Conservation (phyloP, 106 monocot species). For the Vanilla planifolia region DNA sequence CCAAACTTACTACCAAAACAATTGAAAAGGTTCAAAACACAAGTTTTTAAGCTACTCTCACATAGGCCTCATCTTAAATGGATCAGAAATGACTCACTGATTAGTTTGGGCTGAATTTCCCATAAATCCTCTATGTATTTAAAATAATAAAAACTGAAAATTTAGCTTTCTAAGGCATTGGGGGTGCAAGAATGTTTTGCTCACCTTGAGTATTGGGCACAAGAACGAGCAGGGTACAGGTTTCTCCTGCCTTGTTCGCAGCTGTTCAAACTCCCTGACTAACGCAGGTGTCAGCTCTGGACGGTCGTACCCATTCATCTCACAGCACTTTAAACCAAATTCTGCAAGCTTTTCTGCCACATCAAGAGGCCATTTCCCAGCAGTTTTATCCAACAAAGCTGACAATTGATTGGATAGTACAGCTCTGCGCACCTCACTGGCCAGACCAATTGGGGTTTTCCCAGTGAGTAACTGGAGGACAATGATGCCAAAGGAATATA, state of each 20-base stretch:
- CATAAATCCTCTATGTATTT: too few relatives aligned
- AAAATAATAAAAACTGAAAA: too few relatives aligned
- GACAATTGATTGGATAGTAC: constrained; percentile 29
- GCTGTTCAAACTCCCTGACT: constrained; percentile 49
- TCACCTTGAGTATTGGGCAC: constrained; percentile 85
- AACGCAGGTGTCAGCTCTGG: constrained; percentile 44
- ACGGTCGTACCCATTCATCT: constrained; percentile 27
- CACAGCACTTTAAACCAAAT: constrained; percentile 51
- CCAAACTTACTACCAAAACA: too few relatives aligned
- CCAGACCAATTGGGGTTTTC: constrained; percentile 38
- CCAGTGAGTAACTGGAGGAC: constrained; percentile 68
- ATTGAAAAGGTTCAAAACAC: too few relatives aligned
- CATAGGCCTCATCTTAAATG: too few relatives aligned
- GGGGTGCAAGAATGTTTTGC: too few relatives aligned
- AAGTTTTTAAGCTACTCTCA: too few relatives aligned
- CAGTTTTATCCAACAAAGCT: constrained; percentile 45
- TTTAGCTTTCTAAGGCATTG: too few relatives aligned
- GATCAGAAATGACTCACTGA: too few relatives aligned
- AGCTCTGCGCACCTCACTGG: constrained; percentile 39
- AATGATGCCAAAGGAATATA: constrained; percentile 76
- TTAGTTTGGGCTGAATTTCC: too few relatives aligned
- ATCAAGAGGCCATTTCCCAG: constrained; percentile 65
- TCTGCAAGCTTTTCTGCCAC: constrained; percentile 55
- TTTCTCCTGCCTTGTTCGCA: constrained; percentile 43
- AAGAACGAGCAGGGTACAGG: constrained; percentile 55